Evolutionary conservation across 768 basidiomycete genomes (phyloP).

Genomic region (Leccinum truebloodii): DNA sequence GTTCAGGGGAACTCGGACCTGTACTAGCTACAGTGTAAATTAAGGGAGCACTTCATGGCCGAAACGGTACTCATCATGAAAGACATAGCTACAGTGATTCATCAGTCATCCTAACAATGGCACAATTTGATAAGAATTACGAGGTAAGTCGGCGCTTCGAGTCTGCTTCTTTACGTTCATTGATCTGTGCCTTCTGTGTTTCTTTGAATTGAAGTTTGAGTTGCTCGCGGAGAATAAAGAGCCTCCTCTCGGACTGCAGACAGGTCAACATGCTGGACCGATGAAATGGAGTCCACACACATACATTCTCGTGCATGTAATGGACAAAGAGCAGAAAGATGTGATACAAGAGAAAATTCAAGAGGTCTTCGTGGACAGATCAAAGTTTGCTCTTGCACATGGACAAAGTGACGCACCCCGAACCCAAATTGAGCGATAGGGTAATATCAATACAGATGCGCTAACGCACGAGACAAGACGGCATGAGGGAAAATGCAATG

Average conservation of each 20-base stretch:
- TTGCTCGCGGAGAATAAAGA: conserved; percentile 71
- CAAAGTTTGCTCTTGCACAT: conserved; percentile 1
- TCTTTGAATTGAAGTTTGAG: conserved; percentile 73
- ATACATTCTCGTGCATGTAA: conserved; percentile 61
- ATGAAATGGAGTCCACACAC: conserved; percentile 32
- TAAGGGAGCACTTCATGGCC: conserved; percentile 8
- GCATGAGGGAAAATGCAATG: conserved; percentile 21
- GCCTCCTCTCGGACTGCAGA: conserved; percentile 51
- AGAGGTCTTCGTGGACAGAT: conserved; percentile 44
- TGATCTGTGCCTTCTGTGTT: conserved; percentile 72
- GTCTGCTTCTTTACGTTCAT: conserved; percentile 73
- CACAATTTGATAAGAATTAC: conserved; percentile 44
- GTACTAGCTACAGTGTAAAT: conserved; percentile 33
- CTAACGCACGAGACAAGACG: conserved; percentile 22
- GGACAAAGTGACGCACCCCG: conserved; percentile 34
- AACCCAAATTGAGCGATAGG: conserved; percentile 38
- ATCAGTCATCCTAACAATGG: conserved; percentile 1
- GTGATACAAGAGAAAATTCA: conserved; percentile 79
- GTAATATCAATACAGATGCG: conserved; percentile 37
- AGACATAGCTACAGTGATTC: conserved; percentile 55
- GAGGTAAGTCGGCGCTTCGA: conserved; percentile 81
- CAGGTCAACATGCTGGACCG: conserved; percentile 4
- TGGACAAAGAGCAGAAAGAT: conserved; percentile 78
- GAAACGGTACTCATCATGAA: conserved; percentile 61
- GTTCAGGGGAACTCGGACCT: conserved; percentile 81